These are phyloP conservation scores for Pistacia vera DNA, from an alignment of 345 rosid genomes.

Conservation along the genomic window DNA sequence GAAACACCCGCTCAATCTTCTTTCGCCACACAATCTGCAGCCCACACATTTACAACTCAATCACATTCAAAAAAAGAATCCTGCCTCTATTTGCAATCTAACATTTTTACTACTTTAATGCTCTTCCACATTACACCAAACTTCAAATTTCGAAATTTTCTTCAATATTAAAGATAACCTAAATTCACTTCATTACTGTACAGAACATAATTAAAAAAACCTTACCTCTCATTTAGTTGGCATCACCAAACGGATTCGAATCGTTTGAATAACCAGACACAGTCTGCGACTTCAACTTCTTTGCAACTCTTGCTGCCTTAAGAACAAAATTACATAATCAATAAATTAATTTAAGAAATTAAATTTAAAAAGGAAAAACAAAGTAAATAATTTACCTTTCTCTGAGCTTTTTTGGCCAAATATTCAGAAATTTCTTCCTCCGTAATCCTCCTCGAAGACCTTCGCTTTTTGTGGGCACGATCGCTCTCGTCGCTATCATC, in stretches of 20 bases:
- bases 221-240: slow-evolving; percentile 89
- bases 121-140: neutral
- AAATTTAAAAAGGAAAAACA: neutral
- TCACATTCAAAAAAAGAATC: neutral
- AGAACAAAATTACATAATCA: slow-evolving; percentile 20
- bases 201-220: neutral
- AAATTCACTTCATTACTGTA: neutral
- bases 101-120: neutral
- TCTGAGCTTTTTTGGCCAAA: slow-evolving; percentile 76
- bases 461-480: slow-evolving; percentile 43
- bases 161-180: neutral
- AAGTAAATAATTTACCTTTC: slow-evolving; percentile 50
- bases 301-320: slow-evolving; percentile 75
- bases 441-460: slow-evolving; percentile 50
- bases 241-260: slow-evolving; percentile 96
- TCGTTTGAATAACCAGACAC: slow-evolving; percentile 92
- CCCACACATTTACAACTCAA: neutral
- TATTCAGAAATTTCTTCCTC: slow-evolving; percentile 77
- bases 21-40: slow-evolving; percentile 92
- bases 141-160: neutral
- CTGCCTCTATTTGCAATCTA: neutral
- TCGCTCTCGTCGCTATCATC: slow-evolving; percentile 47
- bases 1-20: slow-evolving; percentile 85
- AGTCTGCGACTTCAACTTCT: slow-evolving; percentile 72
- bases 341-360: slow-evolving; percentile 2